Conservation (phyloP, 805 yeast species). For the Cyberlindnera samutprakarnensis region DNA sequence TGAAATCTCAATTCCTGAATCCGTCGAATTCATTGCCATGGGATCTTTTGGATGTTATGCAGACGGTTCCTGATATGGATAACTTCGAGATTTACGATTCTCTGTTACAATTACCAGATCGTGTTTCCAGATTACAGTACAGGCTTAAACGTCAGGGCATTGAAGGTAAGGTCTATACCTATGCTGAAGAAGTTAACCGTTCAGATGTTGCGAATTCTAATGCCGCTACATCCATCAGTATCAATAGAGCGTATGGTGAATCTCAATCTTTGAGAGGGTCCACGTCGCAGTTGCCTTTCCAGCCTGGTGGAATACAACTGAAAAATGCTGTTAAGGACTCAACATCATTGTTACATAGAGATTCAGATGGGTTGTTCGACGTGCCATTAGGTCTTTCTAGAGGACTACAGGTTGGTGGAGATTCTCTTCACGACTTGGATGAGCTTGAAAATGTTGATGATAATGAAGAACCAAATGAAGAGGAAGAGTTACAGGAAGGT, state of each 20-base stretch:
- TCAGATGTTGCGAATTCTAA: conserved; percentile 38
- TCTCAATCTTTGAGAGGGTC: conserved; percentile 62
- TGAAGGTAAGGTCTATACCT: conserved; percentile 56
- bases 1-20: conserved; percentile 40
- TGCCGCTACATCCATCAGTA: conserved; percentile 64
- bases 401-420: conserved; percentile 38
- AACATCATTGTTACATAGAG: conserved; percentile 47
- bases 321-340: conserved; percentile 29
- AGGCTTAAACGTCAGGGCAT: conserved; percentile 72
- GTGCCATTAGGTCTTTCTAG: conserved; percentile 76
- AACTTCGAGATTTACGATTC: conserved; percentile 17
- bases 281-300: conserved; percentile 75
- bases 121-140: conserved; percentile 54
- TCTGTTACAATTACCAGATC: conserved; percentile 51
- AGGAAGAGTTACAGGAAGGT: conserved; percentile 7
- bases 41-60: conserved; percentile 65
- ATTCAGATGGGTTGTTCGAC: conserved; percentile 70
- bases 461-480: conserved; percentile 23
- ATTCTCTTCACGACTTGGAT: conserved; percentile 4
- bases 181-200: conserved; percentile 53
- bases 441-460: conserved; percentile 16
- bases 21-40: conserved; percentile 61
- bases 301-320: conserved; percentile 76
- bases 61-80: conserved; percentile 39
- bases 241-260: conserved; percentile 59